Base-by-base conservation (phyloP, 148 eudicot genomes). In the Heliosperma pusillum region DNA sequence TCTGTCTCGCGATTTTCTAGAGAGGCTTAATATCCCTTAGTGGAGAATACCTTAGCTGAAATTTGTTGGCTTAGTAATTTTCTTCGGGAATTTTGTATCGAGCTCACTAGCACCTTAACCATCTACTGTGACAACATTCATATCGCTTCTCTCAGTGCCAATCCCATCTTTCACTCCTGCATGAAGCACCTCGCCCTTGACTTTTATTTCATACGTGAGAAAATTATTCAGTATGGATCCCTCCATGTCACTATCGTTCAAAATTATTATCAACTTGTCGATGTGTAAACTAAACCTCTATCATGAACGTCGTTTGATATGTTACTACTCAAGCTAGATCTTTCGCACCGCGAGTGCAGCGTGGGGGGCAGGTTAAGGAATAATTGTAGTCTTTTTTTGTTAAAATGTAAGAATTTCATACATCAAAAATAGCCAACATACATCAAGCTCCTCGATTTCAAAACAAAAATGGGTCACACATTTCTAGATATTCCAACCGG, bases 101-200 rank as follows among this genome's bases (percentile, higher is more conserved):
- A 4, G 8, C 9, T 52, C 57, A 0, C 53, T 10, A 11, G 17
- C 3, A 21, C 24, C 5, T 52, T 58, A 0, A 26, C 63, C 7
- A 25, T 78, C 7, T 74, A 74, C 26, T 79, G 69, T 61, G 73
- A 73, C 25, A 73, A 66, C 29, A 7, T 68, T 20, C 42, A 3
- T 29, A 3, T 3, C 30, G 30, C 30, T 29, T 1, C 30, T 1
- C 30, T 29, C 30, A 29, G 30, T 15, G 69, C 61, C 0, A 79
- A 79, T n/a, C 77, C 78, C 1, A 73, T 73, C 10, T 79, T 79
- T 29, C 76, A 78, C 17, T 72, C 76, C 6, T 13, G 81, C 24
- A 71, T 78, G 71, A 78, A 78, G 50, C 80, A 78, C 1, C 12
- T 50, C 2, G 55, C 55, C 12, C 55, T 50, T 50, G 55, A 50